Conservation (phyloP, 148 eudicot species). For the Salicornia ramosissima region DNA sequence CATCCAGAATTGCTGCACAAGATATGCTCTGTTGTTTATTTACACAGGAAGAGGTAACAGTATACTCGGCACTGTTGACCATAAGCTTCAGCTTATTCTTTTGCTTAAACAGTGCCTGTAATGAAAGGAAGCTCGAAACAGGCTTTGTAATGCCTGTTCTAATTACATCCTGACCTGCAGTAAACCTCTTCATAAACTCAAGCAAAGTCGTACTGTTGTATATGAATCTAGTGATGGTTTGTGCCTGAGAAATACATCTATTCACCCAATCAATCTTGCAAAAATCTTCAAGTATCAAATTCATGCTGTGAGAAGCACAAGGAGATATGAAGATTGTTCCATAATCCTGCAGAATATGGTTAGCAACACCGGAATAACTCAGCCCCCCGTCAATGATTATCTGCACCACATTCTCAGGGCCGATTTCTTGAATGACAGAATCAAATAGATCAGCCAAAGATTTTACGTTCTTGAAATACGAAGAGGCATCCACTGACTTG, state of each 20-base stretch:
- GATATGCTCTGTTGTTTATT: constrained; percentile 67
- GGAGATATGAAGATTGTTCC: constrained; percentile 78
- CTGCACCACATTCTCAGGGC: constrained; percentile 84
- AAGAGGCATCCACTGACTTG: constrained; percentile 85
- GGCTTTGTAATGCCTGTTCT: constrained; percentile 73
- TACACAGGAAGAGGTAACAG: constrained; percentile 40
- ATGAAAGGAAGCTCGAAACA: constrained; percentile 69
- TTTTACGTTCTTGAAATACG: constrained; percentile 64
- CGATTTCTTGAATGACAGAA: constrained; percentile 77
- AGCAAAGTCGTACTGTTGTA: constrained; percentile 61
- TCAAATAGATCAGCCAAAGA: constrained; percentile 71
- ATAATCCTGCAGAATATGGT: constrained; percentile 69
- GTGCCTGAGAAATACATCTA: constrained; percentile 77
- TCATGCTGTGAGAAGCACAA: constrained; percentile 83
- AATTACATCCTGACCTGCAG: constrained; percentile 70
- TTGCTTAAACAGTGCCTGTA: constrained; percentile 75
- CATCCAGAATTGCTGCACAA: constrained; percentile 64
- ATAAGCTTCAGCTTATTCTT: constrained; percentile 70
- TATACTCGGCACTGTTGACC: constrained; percentile 79
- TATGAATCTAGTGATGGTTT: constrained; percentile 63
- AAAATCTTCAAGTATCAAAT: constrained; percentile 76
- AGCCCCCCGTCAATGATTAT: constrained; percentile 69
- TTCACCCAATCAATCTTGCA: constrained; percentile 88
- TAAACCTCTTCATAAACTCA: constrained; percentile 75
- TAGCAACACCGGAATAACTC: constrained; percentile 60